These are phyloP conservation scores for Hondaea fermentalgiana DNA, from an alignment of 108 stramenopile genomes.

Conservation along the genomic window DNA sequence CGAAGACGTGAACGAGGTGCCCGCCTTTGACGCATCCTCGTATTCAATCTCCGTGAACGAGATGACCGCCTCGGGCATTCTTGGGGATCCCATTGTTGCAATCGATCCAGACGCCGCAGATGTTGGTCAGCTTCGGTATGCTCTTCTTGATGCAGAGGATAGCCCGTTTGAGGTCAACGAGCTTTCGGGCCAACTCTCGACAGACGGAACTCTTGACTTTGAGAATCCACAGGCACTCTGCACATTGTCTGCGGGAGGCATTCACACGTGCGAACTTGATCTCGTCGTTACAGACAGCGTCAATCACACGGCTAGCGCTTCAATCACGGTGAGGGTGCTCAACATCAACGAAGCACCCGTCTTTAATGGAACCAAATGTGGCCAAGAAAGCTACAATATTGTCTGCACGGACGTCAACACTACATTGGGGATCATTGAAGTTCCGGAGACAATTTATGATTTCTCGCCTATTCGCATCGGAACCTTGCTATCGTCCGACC, in stretches of 20 bases:
- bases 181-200: not conserved
- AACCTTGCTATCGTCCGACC: not conserved
- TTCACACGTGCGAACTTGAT: not conserved
- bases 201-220: not conserved
- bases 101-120: not conserved
- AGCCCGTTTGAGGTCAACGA: not conserved
- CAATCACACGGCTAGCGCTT: not conserved
- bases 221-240: not conserved
- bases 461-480: not conserved
- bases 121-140: not conserved
- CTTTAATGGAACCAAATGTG: not conserved
- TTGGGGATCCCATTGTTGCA: not conserved
- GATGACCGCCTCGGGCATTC: not conserved
- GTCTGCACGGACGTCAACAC: not conserved
- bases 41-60: not conserved
- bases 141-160: not conserved
- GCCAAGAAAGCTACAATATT: not conserved
- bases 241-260: not conserved
- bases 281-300: not conserved
- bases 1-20: not conserved
- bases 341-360: not conserved
- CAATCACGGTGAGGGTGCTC: not conserved
- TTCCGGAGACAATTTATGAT: not conserved
- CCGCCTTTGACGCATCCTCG: not conserved
- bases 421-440: not conserved